Percentiles rank a stretch among this genome's conserved stretches.
phyloP scores from a whole-genome alignment of 257 asterid genomes.

The Rubia yunnanensis region DNA sequence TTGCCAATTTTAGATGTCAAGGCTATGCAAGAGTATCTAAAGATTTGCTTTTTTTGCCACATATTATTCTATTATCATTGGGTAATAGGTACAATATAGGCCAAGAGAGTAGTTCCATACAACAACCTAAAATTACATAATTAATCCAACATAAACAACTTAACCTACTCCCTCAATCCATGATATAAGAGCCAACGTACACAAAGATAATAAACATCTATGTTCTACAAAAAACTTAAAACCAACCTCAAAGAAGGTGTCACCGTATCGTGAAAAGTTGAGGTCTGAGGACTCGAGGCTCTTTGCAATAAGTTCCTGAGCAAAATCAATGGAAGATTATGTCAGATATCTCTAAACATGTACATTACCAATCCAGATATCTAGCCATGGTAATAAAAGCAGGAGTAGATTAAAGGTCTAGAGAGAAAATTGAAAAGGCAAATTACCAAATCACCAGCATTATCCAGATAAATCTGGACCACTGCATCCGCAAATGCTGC shows the following conservation, averaged over 20 bases:
- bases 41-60: neutral
- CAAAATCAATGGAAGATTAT: slow-evolving; percentile 6
- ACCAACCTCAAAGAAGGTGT: slow-evolving; percentile 83
- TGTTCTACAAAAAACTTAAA: neutral
- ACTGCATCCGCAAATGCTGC: slow-evolving; percentile 99
- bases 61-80: too few species aligned
- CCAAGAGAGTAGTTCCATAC: neutral
- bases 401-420: neutral
- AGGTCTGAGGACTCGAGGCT: slow-evolving; percentile 77
- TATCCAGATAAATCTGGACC: slow-evolving; percentile 99
- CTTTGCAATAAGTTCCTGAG: slow-evolving; percentile 90
- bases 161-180: neutral
- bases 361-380: neutral
- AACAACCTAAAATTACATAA: neutral
- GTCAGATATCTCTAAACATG: neutral
- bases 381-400: neutral
- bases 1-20: neutral
- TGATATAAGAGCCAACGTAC: neutral
- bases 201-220: neutral
- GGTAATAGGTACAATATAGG: too few species aligned
- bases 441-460: slow-evolving; percentile 99
- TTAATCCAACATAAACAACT: neutral
- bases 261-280: slow-evolving; percentile 90
- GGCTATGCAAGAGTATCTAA: neutral
- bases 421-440: neutral